These are phyloP conservation scores for Pulveroboletus sp. DNA, from an alignment of 768 basidiomycete genomes.

Conservation along the genomic window DNA sequence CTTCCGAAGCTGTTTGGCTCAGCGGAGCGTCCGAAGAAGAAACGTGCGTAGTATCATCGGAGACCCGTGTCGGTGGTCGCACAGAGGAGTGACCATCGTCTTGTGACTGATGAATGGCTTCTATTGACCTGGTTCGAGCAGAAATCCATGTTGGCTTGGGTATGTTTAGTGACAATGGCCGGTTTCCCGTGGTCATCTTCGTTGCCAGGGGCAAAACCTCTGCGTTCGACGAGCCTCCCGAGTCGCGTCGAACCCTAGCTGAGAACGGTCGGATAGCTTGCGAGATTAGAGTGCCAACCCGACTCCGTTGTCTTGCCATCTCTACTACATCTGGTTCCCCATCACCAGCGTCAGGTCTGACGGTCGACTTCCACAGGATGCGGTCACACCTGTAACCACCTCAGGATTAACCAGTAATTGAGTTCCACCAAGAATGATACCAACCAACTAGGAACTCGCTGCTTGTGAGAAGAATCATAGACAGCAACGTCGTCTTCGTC, in stretches of 20 bases:
- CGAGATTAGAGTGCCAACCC: constrained; percentile 50
- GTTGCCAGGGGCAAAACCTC: constrained; percentile 14
- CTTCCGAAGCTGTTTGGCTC: constrained; percentile 4
- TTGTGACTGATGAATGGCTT: constrained; percentile 17
- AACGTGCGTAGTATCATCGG: constrained; percentile 9
- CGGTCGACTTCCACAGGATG: constrained; percentile 76
- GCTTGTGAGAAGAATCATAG: constrained; percentile 78
- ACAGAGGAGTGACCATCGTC: constrained; percentile 1
- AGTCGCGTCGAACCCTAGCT: constrained; percentile 35
- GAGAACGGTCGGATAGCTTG: constrained; percentile 49
- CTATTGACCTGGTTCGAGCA: constrained; percentile 24
- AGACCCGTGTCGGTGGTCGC: constrained; percentile 8
- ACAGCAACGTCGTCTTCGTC: constrained; percentile 53
- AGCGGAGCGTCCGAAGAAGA: constrained; percentile 14
- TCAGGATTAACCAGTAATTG: constrained; percentile 2
- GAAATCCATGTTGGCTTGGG: constrained; percentile 19
- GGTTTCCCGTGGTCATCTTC: constrained; percentile 11
- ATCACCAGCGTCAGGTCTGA: constrained; percentile 42
- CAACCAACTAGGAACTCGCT: constrained; percentile 81
- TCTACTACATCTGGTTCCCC: constrained; percentile 35
- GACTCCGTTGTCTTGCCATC: constrained; percentile 36
- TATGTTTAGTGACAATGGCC: constrained; percentile 19
- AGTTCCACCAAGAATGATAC: constrained; percentile 18
- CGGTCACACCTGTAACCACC: constrained; percentile 66
- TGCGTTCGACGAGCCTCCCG: constrained; percentile 29